Base-by-base conservation (phyloP, 371 early-diverging fungal species). In the Mortierella sp. region DNA sequence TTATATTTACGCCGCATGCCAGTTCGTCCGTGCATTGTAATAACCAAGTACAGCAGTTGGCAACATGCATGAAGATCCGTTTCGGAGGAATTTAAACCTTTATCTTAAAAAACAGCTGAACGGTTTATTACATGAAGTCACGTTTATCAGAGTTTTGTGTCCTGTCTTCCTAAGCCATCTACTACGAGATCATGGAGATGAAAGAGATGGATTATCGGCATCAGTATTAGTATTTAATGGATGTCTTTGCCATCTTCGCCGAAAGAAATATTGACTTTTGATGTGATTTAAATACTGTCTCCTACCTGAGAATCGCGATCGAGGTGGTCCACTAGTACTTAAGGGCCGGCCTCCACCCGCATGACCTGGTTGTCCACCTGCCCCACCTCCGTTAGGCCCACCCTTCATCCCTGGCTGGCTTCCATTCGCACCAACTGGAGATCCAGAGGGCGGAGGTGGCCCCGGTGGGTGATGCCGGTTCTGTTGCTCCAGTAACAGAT, bases 401-500 rank as follows among this genome's bases (percentile, higher is more conserved):
- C 58, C 60, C 43, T 72, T 71, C 67, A 70, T 59, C 43, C 59
- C 70, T 30, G 59, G 32, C 57, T 55, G 66, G n/a, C 20, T 61
- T 40, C 66, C 63, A 28, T 54, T 65, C 5, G 59, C 72, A 14
- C 62, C 75, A 37, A 52, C 70, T 11, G 74, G 52, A 9, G 79
- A 67, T 0, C 75, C 71, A 35, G 72, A 35, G 0, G 75, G 75
- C n/a, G 74, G 73, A 9, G 67, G 70, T 32, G 64, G 70, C 20
- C 78, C 78, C 0, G 66, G 68, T 4, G 64, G 73, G 14, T 64
- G 71, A 30, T 68, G 75, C 1, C 64, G 63, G 54, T 71, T 79
- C 51, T 80, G 83, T n/a, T 89, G 83, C 18, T 91, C 91, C 84
- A 89, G 84, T 76, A 90, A 77, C 8, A 90, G 18, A 74, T 87